Evolutionary conservation across 192 early-diverging fungal genomes (phyloP).

Genomic region (Helicostylum pulchrum): DNA sequence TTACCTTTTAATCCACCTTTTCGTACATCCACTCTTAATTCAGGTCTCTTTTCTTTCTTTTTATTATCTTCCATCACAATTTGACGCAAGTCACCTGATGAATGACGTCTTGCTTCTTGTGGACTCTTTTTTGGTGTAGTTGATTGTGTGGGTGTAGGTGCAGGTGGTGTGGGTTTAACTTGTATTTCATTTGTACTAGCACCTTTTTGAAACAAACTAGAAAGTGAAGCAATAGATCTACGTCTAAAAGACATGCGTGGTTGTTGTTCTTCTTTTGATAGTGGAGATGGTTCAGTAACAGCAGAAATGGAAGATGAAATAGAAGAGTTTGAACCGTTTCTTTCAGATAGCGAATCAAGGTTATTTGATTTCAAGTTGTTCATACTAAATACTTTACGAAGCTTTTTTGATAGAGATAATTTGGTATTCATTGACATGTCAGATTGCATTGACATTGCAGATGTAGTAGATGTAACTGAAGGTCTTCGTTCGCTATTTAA

Average conservation of each 20-base stretch:
- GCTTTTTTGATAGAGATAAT: constrained; percentile 24
- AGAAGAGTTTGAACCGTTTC: constrained; percentile 8
- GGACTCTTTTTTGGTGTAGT: background rate
- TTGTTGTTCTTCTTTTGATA: background rate
- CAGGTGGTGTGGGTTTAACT: background rate
- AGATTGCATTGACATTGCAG: constrained; percentile 19
- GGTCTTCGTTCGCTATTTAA: constrained; percentile 7
- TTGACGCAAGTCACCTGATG: constrained; percentile 28
- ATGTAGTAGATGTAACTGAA: constrained; percentile 20
- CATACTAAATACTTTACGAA: constrained; percentile 37
- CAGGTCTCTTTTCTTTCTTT: constrained; percentile 10
- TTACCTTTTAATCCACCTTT: constrained; percentile 11
- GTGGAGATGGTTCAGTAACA: constrained; percentile 3
- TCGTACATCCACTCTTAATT: constrained; percentile 4
- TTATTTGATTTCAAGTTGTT: constrained; percentile 15
- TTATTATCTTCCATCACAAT: constrained; percentile 6
- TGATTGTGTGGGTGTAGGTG: background rate
- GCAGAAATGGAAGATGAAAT: background rate
- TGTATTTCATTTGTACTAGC: background rate
- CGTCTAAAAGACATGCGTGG: constrained; percentile 21
- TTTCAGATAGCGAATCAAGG: constrained; percentile 5
- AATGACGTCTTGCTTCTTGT: constrained; percentile 21
- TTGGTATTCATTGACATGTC: constrained; percentile 26
- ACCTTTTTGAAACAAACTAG: constrained; percentile 25
- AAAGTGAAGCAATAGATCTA: constrained; percentile 24